Percentiles rank a stretch among this genome's conserved stretches.
Conservation (phyloP, 2,329 filamentous ascomycete species). For the Juglanconis sp. region DNA sequence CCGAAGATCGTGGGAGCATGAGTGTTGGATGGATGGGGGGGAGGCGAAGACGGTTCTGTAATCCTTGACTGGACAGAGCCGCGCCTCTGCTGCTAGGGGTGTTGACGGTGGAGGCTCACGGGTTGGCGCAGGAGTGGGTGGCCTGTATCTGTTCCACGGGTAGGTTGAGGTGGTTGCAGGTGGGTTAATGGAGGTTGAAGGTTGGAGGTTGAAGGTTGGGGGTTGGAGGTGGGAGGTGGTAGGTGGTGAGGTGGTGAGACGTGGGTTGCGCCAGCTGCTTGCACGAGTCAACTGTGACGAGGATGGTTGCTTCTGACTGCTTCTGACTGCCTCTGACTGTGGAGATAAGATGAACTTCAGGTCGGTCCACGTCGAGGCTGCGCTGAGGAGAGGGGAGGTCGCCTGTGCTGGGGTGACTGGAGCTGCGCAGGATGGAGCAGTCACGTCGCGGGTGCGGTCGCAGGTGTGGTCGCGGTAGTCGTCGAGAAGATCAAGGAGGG, state of each 20-base stretch:
- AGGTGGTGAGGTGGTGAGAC: not conserved
- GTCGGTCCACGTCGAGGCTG: not conserved
- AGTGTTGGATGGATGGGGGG: conserved; percentile 25
- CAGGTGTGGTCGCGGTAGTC: not conserved
- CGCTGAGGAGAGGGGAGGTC: not conserved
- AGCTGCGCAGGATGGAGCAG: not conserved
- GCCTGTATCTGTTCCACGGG: not conserved
- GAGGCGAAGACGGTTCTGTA: conserved; percentile 27
- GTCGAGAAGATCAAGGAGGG: not conserved
- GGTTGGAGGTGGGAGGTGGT: not conserved
- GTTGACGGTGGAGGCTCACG: not conserved
- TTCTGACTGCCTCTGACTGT: not conserved
- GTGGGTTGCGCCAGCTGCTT: not conserved
- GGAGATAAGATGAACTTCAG: not conserved
- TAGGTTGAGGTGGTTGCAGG: too few species aligned
- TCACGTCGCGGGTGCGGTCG: not conserved
- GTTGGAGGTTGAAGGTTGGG: not conserved
- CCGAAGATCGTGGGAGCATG: conserved; percentile 60
- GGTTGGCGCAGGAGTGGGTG: not conserved
- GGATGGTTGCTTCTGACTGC: not conserved
- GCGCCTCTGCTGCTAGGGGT: conserved; percentile 17
- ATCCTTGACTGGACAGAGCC: conserved; percentile 28
- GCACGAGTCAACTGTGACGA: not conserved
- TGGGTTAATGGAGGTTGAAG: not conserved
- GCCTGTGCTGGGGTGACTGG: not conserved